Evolutionary conservation across 331 rosid genomes (phyloP), one percentile per base, ranked within the genome.

Genomic region (Quercus tomentella): DNA sequence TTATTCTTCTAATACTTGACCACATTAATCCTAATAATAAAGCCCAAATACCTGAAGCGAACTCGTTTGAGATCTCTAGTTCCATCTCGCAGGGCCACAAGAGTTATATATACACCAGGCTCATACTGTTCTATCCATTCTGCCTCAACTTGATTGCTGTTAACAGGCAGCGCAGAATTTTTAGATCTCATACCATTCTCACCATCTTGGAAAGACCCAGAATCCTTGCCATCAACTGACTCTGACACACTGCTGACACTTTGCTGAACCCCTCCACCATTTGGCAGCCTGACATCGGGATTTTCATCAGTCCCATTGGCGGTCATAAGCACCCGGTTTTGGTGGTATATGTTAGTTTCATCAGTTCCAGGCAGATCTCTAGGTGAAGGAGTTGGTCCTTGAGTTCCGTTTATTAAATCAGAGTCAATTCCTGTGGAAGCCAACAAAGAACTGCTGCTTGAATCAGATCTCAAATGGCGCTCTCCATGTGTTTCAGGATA

Each of bases 81-180:
- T 81, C 97, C 94, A 83, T 96, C 97, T 17, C 80, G 85, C 57
- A 96, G 82, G 79, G 97, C 97, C 85, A 89, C 91, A 6, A 96
- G 99, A 51, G 99, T 96, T 86, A 93, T 96, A 86, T 96, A 96
- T 74, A 96, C 99, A 83, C 99, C 99, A 8, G 92, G 90, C 88
- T 96, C 99, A 75, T 91, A 96, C 80, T 96, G 99, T 81, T 96
- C 99, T 75, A 87, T 91, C 97, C 99, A 89, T 79, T 96, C 99
- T 26, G 97, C 97, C 70, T 96, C 98, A 75, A 90, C 83, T 81
- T 90, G 91, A 83, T 76, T 90, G 74, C 82, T 82, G 71, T 77
- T 85, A 65, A 76, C 74, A 73, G 89, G 75, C 65, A 43, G 15
- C 5, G 71, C 71, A 69, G 92, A 71, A 78, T 72, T 87, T 75